Percentiles rank a stretch among this genome's conserved stretches.
Evolutionary conservation across 225 moss, liverwort and hornwort species (phyloP).

Genomic region (Asterella californica): DNA sequence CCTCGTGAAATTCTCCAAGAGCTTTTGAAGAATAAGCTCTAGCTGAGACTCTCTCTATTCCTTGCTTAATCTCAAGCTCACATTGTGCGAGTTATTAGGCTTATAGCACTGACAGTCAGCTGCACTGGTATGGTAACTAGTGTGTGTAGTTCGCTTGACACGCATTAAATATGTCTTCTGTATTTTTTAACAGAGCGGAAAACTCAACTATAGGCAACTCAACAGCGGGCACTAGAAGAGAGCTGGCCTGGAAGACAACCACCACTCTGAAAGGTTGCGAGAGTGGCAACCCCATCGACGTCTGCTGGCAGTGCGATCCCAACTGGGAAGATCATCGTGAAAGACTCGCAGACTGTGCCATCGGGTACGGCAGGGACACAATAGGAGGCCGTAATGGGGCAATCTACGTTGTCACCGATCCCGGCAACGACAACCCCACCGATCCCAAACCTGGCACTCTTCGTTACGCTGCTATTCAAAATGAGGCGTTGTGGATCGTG

Average conservation of each 20-base stretch:
- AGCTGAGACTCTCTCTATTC: too few species aligned
- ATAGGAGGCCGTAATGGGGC: slow-evolving; percentile 59
- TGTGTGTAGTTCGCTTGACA: not conserved
- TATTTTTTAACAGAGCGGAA: not conserved
- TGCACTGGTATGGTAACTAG: not conserved
- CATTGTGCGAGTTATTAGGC: too few species aligned
- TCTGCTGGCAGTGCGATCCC: slow-evolving; percentile 48
- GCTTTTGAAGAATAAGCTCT: too few species aligned
- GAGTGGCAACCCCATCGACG: slow-evolving; percentile 43
- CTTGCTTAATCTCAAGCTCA: too few species aligned
- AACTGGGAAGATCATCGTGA: slow-evolving; percentile 40
- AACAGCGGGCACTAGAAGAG: slow-evolving; percentile 3
- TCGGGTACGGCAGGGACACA: slow-evolving; percentile 53
- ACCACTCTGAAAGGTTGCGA: slow-evolving; percentile 32
- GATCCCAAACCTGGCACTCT: slow-evolving; percentile 62
- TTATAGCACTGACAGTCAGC: too few species aligned
- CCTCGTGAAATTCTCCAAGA: too few species aligned
- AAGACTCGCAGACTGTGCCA: slow-evolving; percentile 47
- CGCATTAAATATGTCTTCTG: not conserved
- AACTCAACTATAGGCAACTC: not conserved
- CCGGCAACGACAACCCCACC: slow-evolving; percentile 44
- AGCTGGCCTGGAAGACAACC: not conserved
- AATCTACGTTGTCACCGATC: slow-evolving; percentile 61
- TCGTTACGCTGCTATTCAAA: slow-evolving; percentile 56
- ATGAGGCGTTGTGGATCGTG: slow-evolving; percentile 62